phyloP scores from a whole-genome alignment of 2,329 filamentous ascomycete species.

The Triangularia verruculosa region DNA sequence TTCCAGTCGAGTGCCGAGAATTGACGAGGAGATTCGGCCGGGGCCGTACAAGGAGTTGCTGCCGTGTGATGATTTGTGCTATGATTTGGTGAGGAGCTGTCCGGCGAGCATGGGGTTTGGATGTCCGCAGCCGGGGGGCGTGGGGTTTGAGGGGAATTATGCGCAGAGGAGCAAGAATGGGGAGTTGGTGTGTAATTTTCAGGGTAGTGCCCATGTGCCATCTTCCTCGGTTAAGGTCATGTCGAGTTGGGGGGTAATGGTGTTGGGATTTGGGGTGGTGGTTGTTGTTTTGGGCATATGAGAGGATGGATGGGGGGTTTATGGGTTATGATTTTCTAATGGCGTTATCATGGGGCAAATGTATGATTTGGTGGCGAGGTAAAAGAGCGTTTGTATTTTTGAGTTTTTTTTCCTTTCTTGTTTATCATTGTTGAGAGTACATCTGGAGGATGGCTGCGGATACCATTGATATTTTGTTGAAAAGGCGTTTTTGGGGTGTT shows the following conservation, averaged over 20 bases:
- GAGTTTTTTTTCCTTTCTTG: neutral
- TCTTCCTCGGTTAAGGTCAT: constrained; percentile 31
- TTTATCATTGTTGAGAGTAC: neutral
- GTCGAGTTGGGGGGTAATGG: constrained; percentile 24
- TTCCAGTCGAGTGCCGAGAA: constrained; percentile 65
- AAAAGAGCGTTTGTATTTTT: neutral
- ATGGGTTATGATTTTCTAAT: constrained; percentile 7
- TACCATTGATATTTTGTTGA: neutral
- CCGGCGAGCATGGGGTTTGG: constrained; percentile 71
- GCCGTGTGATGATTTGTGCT: constrained; percentile 86
- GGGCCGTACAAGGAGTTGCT: constrained; percentile 93
- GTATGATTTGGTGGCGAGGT: neutral
- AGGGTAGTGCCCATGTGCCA: constrained; percentile 55
- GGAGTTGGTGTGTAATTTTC: constrained; percentile 55
- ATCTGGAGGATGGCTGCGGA: neutral
- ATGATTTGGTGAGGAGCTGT: constrained; percentile 79
- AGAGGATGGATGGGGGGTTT: constrained; percentile 1
- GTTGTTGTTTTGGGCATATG: neutral
- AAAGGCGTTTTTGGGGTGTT: neutral
- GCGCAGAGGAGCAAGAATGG: constrained; percentile 29
- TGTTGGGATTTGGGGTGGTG: constrained; percentile 7
- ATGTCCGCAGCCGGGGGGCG: constrained; percentile 58
- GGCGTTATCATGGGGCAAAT: neutral
- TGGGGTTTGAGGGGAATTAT: constrained; percentile 48
- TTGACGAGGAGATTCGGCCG: constrained; percentile 69